Evolutionary conservation across 116 monocot species (phyloP).

Genomic region (Iris pallida): DNA sequence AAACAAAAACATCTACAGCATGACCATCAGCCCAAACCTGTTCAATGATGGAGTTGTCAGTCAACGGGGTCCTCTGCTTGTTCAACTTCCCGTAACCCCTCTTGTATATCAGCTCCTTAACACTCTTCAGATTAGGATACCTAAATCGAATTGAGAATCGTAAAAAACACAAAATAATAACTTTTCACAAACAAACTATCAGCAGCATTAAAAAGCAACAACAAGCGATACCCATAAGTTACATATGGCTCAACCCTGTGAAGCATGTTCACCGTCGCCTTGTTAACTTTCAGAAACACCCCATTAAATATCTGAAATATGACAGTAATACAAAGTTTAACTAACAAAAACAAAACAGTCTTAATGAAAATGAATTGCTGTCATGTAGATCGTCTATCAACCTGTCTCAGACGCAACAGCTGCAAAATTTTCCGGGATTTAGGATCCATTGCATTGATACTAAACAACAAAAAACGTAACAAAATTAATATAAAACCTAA

Average conservation of each 20-base stretch:
- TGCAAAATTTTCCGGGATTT: conserved; percentile 79
- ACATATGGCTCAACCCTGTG: conserved; percentile 93
- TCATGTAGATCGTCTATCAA: too few relatives aligned
- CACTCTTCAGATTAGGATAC: conserved; percentile 85
- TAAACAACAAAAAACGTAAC: conserved; percentile 8
- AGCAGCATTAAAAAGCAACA: too few relatives aligned
- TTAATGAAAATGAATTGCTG: too few relatives aligned
- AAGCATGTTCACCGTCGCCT: conserved; percentile 89
- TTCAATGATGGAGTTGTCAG: conserved; percentile 72
- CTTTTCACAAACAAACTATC: background rate
- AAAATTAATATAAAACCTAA: too few relatives aligned
- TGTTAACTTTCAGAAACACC: conserved; percentile 85
- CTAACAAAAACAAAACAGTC: too few relatives aligned
- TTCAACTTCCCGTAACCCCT: conserved; percentile 85
- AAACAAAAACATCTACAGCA: too few relatives aligned
- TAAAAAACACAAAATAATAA: background rate
- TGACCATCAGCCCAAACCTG: too few relatives aligned
- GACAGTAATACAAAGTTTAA: too few relatives aligned
- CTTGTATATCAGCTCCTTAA: conserved; percentile 89
- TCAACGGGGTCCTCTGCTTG: conserved; percentile 80
- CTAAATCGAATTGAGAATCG: conserved; percentile 30
- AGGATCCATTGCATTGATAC: conserved; percentile 92
- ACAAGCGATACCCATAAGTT: conserved; percentile 71
- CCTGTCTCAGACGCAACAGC: conserved; percentile 89
- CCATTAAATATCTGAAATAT: conserved; percentile 86